Evolutionary conservation across 345 rosid genomes (phyloP).

Genomic region (Melastoma malabathricum): DNA sequence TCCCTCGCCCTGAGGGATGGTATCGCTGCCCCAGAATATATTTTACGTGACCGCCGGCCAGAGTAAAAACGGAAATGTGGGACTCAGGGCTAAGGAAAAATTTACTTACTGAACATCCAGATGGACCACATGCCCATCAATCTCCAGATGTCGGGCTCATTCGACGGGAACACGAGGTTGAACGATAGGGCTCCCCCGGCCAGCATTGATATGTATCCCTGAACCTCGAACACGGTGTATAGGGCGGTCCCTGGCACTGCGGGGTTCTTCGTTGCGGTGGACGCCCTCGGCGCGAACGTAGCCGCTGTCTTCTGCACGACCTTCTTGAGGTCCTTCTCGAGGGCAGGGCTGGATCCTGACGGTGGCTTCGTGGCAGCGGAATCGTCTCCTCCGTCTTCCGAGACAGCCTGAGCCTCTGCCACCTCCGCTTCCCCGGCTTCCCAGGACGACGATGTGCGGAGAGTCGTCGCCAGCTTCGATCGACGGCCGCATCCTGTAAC

Average conservation of each 20-base stretch:
- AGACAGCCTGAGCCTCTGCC: no score
- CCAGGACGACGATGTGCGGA: no score
- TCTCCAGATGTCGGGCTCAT: conserved; percentile 90
- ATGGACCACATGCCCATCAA: conserved; percentile 99
- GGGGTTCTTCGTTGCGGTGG: conserved; percentile 78
- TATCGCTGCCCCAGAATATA: conserved; percentile 38
- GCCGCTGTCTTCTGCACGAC: conserved; percentile 89
- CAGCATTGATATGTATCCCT: conserved; percentile 65
- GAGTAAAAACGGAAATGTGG: neutral
- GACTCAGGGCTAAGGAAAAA: neutral
- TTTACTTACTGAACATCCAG: conserved; percentile 95
- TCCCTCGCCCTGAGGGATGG: conserved; percentile 93
- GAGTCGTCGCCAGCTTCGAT: no score
- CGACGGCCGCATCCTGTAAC: no score
- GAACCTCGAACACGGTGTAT: conserved; percentile 83
- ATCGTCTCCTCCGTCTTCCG: no score
- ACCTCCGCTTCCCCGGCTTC: no score
- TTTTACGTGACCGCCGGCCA: no score
- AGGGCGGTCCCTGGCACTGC: conserved; percentile 79
- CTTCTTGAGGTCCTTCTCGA: conserved; percentile 77
- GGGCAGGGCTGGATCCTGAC: conserved; percentile 16
- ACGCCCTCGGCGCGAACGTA: conserved; percentile 92
- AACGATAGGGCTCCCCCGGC: conserved; percentile 76
- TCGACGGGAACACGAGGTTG: conserved; percentile 77
- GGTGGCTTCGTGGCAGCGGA: no score